Conservation (phyloP, 331 rosid genomes). For the Malus hybrid region DNA sequence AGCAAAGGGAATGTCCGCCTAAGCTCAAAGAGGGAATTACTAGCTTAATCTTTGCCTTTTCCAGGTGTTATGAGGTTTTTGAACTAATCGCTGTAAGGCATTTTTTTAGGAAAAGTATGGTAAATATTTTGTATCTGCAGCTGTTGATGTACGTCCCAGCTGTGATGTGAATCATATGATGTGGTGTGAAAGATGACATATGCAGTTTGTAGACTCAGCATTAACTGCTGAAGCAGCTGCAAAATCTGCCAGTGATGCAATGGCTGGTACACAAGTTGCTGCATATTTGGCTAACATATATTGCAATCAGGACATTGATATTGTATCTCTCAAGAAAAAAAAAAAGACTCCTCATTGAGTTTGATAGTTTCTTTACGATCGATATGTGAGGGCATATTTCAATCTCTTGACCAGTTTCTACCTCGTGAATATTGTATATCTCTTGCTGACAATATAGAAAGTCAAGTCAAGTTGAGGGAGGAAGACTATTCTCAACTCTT, state of each 20-base stretch:
- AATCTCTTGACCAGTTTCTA: no score
- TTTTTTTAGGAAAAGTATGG: conserved; percentile 45
- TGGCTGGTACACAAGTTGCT: conserved; percentile 91
- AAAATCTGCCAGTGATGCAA: conserved; percentile 71
- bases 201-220: conserved; percentile 45
- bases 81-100: conserved; percentile 54
- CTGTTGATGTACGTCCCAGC: conserved; percentile 74
- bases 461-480: no score
- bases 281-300: conserved; percentile 75
- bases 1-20: conserved; percentile 94
- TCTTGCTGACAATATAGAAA: no score
- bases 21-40: conserved; percentile 93
- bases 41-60: conserved; percentile 82
- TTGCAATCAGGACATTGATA: not conserved
- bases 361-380: conserved; percentile 75
- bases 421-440: no score
- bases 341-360: conserved; percentile 80
- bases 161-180: conserved; percentile 84
- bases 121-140: conserved; percentile 83
- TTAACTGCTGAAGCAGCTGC: conserved; percentile 92
- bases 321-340: conserved; percentile 28
- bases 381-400: not conserved
- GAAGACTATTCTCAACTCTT: no score
- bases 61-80: conserved; percentile 91
- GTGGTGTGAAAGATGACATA: conserved; percentile 9